Evolutionary conservation across 2,329 filamentous ascomycete genomes (phyloP).

Genomic region (Hirsutella thompsonii): DNA sequence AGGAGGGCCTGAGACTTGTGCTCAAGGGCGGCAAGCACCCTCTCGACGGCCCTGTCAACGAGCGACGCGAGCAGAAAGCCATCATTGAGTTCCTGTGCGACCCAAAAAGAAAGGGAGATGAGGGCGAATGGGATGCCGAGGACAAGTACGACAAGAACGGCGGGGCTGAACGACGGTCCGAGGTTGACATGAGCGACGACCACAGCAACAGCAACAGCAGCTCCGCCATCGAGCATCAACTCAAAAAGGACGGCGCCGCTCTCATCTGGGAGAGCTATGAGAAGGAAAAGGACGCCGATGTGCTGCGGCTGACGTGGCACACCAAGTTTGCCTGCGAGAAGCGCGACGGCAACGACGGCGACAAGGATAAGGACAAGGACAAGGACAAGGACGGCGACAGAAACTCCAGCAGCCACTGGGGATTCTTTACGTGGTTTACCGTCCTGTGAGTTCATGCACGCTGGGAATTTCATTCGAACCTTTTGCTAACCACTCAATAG

Average conservation of each 20-base stretch:
- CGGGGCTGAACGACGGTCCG: slow-evolving; percentile 7
- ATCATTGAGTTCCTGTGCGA: slow-evolving; percentile 83
- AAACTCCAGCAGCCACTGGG: slow-evolving; percentile 54
- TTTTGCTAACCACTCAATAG: slow-evolving; percentile 28
- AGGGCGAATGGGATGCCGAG: slow-evolving; percentile 49
- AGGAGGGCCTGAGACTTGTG: slow-evolving; percentile 60
- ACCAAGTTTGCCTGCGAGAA: slow-evolving; percentile 78
- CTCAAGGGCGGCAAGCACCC: slow-evolving; percentile 47
- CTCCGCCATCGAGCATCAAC: slow-evolving; percentile 34
- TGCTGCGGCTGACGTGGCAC: slow-evolving; percentile 69
- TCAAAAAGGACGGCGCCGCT: slow-evolving; percentile 44
- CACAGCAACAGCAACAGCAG: slow-evolving; percentile 24
- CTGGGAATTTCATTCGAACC: too few species aligned
- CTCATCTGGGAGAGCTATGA: slow-evolving; percentile 68
- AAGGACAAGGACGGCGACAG: slow-evolving; percentile 19
- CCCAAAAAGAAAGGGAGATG: slow-evolving; percentile 54
- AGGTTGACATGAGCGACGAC: slow-evolving; percentile 23
- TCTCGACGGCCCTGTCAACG: slow-evolving; percentile 34
- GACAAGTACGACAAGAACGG: slow-evolving; percentile 26
- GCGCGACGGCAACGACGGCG: slow-evolving; percentile 27
- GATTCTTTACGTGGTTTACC: slow-evolving; percentile 95
- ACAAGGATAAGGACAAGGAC: slow-evolving; percentile 15
- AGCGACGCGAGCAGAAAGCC: slow-evolving; percentile 52
- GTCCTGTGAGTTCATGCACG: slow-evolving; percentile 57
- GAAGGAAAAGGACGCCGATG: slow-evolving; percentile 38